Percentiles rank a stretch among this genome's conserved stretches.
phyloP scores from a whole-genome alignment of 1,139 yeast genomes.

The Pichia inconspicua region DNA sequence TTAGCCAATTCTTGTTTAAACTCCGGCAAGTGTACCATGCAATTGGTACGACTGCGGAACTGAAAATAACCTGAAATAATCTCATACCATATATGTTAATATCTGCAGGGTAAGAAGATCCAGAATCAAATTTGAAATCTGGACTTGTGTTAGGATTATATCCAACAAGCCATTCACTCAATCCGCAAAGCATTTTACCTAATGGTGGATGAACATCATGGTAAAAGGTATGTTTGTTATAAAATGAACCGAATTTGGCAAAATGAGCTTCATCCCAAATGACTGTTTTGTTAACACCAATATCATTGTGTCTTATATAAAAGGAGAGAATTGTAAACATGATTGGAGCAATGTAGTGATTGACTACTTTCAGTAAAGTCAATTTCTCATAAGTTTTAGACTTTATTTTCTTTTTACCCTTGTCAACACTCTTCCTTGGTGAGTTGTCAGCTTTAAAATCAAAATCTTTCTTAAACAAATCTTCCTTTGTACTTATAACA shows the following conservation, averaged over 20 bases:
- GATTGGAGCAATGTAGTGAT: constrained; percentile 38
- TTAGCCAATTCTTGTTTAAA: constrained; percentile 37
- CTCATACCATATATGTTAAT: constrained; percentile 56
- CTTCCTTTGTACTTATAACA: not conserved
- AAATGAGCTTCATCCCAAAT: constrained; percentile 98
- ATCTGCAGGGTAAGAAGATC: constrained; percentile 45
- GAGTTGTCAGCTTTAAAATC: not conserved
- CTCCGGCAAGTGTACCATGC: constrained; percentile 53
- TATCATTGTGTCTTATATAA: constrained; percentile 57
- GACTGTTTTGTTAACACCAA: constrained; percentile 57
- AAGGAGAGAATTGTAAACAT: constrained; percentile 46
- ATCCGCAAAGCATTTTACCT: constrained; percentile 63
- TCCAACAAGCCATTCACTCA: constrained; percentile 60
- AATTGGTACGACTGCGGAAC: constrained; percentile 55
- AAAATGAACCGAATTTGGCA: constrained; percentile 46
- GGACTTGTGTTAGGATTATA: constrained; percentile 42
- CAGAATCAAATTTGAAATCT: constrained; percentile 55
- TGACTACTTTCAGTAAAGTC: not conserved
- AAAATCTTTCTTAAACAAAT: not conserved
- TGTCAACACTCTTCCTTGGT: not conserved
- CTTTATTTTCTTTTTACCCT: not conserved
- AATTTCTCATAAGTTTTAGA: not conserved
- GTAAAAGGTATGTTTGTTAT: constrained; percentile 57
- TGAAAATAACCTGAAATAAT: constrained; percentile 55
- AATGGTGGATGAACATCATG: constrained; percentile 78